Percentiles rank a stretch among this genome's conserved stretches.
Evolutionary conservation across 768 basidiomycete species (phyloP).

Genomic region (Trametes elegans): DNA sequence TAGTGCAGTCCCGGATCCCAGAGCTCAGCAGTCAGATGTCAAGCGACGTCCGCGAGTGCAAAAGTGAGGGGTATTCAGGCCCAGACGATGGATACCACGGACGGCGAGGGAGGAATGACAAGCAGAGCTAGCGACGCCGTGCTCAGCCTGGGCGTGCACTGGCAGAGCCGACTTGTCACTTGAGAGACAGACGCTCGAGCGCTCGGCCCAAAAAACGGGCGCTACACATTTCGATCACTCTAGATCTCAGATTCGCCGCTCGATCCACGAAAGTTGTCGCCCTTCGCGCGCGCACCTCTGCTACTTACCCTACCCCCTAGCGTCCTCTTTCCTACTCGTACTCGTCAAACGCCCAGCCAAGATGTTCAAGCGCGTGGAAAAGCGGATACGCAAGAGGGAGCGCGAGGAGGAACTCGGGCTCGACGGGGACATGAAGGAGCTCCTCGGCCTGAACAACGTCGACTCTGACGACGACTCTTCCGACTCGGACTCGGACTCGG

Average conservation of each 20-base stretch:
- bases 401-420: slow-evolving; percentile 65
- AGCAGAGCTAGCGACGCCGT: background rate
- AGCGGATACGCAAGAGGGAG: slow-evolving; percentile 55
- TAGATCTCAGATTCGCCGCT: slow-evolving; percentile 2
- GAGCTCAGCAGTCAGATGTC: too few relatives aligned
- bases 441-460: slow-evolving; percentile 68
- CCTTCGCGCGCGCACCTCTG: too few relatives aligned
- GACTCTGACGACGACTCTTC: slow-evolving; percentile 77
- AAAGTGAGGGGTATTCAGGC: too few relatives aligned
- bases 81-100: background rate
- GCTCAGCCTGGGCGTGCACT: background rate
- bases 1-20: too few relatives aligned
- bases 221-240: slow-evolving; percentile 4
- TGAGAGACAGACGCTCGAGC: background rate
- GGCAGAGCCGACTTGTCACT: background rate
- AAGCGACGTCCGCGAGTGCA: background rate
- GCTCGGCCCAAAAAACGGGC: slow-evolving; percentile 2
- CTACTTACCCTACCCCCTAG: background rate
- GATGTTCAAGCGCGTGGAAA: slow-evolving; percentile 83
- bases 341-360: background rate
- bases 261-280: background rate
- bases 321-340: background rate
- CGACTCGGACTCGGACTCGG: slow-evolving; percentile 40
- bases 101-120: background rate
- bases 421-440: slow-evolving; percentile 60